phyloP scores from a whole-genome alignment of 176 grass and related monocot genomes.

The Avena atlantica region DNA sequence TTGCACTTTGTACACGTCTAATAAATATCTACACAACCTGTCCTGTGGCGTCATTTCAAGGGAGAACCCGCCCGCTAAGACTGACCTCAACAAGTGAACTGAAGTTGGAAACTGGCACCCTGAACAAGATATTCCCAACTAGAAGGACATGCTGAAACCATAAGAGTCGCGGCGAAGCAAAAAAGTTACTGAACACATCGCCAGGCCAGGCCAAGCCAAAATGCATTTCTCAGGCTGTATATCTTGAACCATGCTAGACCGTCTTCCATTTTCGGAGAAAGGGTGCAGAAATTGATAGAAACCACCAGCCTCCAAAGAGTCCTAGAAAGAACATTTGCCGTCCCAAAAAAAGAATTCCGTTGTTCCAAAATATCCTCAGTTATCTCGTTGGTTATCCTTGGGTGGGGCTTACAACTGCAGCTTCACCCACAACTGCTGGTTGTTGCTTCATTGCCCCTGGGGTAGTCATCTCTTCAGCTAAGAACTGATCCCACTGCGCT shows the following conservation, averaged over 20 bases:
- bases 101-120: neutral
- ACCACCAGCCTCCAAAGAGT: slow-evolving; percentile 7
- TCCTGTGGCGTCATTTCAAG: neutral
- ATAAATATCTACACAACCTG: slow-evolving; percentile 26
- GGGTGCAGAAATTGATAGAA: neutral
- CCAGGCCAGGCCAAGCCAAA: slow-evolving; percentile 4
- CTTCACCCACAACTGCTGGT: slow-evolving; percentile 31
- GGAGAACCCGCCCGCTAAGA: neutral
- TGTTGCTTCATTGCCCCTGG: slow-evolving; percentile 39
- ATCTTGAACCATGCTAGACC: neutral
- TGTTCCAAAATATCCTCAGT: slow-evolving; percentile 8
- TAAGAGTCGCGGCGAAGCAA: neutral
- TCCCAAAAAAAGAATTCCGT: slow-evolving; percentile 6
- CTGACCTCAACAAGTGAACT: neutral
- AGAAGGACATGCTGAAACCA: neutral
- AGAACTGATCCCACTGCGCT: slow-evolving; percentile 65
- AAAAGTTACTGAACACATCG: slow-evolving; percentile 1
- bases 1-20: slow-evolving; percentile 34
- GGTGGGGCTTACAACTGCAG: slow-evolving; percentile 45
- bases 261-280: neutral
- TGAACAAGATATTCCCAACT: neutral
- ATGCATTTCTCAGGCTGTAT: neutral
- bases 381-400: slow-evolving; percentile 9
- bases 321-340: slow-evolving; percentile 4
- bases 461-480: slow-evolving; percentile 58